Conservation (phyloP, 2,329 filamentous ascomycete genomes). For the Cladosporium velox region DNA sequence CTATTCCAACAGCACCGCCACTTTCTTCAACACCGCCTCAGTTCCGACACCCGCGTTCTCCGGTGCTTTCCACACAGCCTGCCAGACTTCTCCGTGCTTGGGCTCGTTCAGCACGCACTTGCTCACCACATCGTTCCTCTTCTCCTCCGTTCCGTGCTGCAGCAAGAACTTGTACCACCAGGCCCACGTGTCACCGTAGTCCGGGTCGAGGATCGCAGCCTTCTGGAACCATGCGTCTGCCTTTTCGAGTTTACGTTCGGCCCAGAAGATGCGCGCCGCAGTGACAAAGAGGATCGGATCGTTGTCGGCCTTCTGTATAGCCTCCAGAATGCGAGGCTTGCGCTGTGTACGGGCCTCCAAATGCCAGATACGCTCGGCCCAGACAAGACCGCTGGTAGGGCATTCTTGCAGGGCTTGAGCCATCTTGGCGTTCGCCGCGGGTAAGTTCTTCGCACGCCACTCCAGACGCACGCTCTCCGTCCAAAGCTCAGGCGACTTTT, state of each 20-base stretch:
- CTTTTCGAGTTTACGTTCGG: slow-evolving; percentile 86
- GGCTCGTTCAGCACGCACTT: slow-evolving; percentile 86
- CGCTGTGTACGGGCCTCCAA: slow-evolving; percentile 89
- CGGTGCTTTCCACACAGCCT: slow-evolving; percentile 80
- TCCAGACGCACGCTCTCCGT: slow-evolving; percentile 93
- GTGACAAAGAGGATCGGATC: slow-evolving; percentile 87
- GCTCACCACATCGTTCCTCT: slow-evolving; percentile 77
- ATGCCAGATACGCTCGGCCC: slow-evolving; percentile 94
- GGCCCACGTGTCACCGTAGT: slow-evolving; percentile 91
- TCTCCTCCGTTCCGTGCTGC: slow-evolving; percentile 93
- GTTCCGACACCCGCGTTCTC: slow-evolving; percentile 71
- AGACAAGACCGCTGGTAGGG: slow-evolving; percentile 81
- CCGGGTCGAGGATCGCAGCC: slow-evolving; percentile 82
- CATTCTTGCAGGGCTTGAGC: slow-evolving; percentile 90
- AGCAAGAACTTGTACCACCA: slow-evolving; percentile 95
- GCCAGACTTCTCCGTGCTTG: slow-evolving; percentile 90
- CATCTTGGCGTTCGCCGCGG: slow-evolving; percentile 89
- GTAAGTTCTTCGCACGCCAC: slow-evolving; percentile 77
- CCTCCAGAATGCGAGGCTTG: slow-evolving; percentile 86
- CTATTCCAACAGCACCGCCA: slow-evolving; percentile 60
- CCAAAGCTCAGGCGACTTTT: slow-evolving; percentile 83
- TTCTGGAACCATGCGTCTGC: slow-evolving; percentile 98
- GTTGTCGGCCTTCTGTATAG: slow-evolving; percentile 95
- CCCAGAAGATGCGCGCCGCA: slow-evolving; percentile 95
- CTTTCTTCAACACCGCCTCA: slow-evolving; percentile 81